These are phyloP conservation scores for Fusarium ambrosium DNA, from an alignment of 2,329 filamentous ascomycete genomes.

Conservation along the genomic window DNA sequence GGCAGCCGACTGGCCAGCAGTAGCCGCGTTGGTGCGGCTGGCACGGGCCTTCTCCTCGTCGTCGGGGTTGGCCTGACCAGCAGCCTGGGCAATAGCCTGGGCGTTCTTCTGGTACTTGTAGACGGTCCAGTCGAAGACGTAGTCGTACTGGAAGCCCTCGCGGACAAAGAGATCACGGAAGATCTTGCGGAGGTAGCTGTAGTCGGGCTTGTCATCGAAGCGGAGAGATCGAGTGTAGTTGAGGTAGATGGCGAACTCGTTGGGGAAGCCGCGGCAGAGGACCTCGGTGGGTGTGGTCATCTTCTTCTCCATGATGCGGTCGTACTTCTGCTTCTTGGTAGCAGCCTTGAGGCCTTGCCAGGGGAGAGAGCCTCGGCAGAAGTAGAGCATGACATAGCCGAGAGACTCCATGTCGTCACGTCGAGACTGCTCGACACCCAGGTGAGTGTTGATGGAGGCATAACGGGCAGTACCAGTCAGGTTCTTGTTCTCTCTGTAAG, in stretches of 20 bases:
- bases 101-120: conserved; percentile 99
- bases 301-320: conserved; percentile 99
- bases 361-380: conserved; percentile 97
- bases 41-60: conserved; percentile 82
- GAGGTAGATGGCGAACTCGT: conserved; percentile 99
- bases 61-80: conserved; percentile 75
- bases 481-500: conserved; percentile 99
- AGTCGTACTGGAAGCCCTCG: conserved; percentile 99
- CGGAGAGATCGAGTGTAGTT: conserved; percentile 99
- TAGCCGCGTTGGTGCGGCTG: conserved; percentile 74
- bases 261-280: conserved; percentile 98
- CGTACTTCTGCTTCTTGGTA: conserved; percentile 99
- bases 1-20: conserved; percentile 72
- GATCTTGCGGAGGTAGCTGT: conserved; percentile 99
- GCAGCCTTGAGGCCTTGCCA: conserved; percentile 99
- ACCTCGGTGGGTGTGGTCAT: conserved; percentile 99
- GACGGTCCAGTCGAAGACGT: conserved; percentile 99
- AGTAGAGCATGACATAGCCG: conserved; percentile 99
- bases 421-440: conserved; percentile 98
- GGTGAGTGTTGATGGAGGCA: conserved; percentile 97
- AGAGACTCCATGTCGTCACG: conserved; percentile 99
- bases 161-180: conserved; percentile 99
- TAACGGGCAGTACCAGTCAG: conserved; percentile 98
- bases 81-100: conserved; percentile 90
- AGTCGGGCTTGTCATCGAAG: conserved; percentile 99